phyloP scores from a whole-genome alignment of 768 basidiomycete genomes.

The Boletus subcaerulescens region DNA sequence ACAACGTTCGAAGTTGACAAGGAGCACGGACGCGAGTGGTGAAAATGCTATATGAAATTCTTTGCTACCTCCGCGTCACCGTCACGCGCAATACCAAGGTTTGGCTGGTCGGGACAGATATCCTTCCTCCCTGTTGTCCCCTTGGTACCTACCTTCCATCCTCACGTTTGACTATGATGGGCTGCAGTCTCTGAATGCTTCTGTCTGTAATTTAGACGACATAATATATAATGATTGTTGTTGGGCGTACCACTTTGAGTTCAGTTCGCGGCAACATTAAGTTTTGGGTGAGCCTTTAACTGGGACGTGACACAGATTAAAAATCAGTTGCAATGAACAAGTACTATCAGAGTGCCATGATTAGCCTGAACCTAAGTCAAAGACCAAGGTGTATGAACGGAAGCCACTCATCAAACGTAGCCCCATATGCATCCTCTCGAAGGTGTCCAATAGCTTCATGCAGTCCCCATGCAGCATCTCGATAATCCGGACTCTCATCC shows the following conservation, averaged over 20 bases:
- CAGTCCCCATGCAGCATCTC: neutral
- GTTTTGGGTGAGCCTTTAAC: too few relatives aligned
- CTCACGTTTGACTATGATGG: slow-evolving; percentile 16
- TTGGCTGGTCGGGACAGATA: slow-evolving; percentile 2
- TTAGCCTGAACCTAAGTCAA: too few relatives aligned
- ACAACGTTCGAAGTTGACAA: slow-evolving; percentile 12
- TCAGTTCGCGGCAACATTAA: too few relatives aligned
- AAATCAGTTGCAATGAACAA: too few relatives aligned
- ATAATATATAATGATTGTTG: slow-evolving; percentile 8
- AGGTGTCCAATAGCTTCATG: neutral
- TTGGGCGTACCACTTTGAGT: too few relatives aligned
- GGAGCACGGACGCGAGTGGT: slow-evolving; percentile 2
- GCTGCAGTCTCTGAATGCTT: neutral
- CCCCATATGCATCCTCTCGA: neutral
- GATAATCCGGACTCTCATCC: neutral
- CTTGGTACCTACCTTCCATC: slow-evolving; percentile 23
- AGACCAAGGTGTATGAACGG: slow-evolving; percentile 12
- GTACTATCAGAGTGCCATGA: too few relatives aligned
- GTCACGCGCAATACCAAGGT: slow-evolving; percentile 3
- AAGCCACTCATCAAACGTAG: slow-evolving; percentile 4
- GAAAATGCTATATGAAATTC: slow-evolving; percentile 8
- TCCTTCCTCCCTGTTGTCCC: slow-evolving; percentile 1
- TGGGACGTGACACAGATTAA: too few relatives aligned
- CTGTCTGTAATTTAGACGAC: slow-evolving; percentile 11
- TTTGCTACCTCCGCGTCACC: slow-evolving; percentile 1